Percentiles rank a stretch among this genome's conserved stretches.
phyloP scores from a whole-genome alignment of 495 filamentous ascomycete species.

The Lasiosphaeria ovina region DNA sequence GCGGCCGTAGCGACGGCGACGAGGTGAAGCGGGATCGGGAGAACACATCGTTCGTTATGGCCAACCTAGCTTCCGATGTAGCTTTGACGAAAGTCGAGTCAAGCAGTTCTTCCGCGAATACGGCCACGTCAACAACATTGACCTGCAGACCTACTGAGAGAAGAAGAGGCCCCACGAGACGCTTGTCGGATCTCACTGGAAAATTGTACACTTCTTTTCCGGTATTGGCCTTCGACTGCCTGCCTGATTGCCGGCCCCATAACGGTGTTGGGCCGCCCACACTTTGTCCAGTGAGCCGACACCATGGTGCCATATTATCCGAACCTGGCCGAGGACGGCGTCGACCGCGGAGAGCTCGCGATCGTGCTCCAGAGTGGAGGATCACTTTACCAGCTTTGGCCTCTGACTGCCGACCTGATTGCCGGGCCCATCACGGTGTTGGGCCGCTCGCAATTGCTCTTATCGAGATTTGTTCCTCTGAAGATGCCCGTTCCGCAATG shows the following conservation, averaged over 20 bases:
- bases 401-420: no score
- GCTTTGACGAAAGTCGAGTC: slow-evolving; percentile 61
- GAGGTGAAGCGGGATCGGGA: slow-evolving; percentile 78
- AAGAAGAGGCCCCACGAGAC: slow-evolving; percentile 51
- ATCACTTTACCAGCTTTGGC: no score
- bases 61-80: slow-evolving; percentile 65
- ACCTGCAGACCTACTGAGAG: slow-evolving; percentile 58
- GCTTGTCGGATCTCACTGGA: no score
- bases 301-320: slow-evolving; percentile 96
- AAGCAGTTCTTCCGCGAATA: slow-evolving; percentile 89
- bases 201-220: no score
- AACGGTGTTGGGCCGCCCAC: slow-evolving; percentile 62
- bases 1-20: slow-evolving; percentile 2
- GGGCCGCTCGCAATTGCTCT: slow-evolving; percentile 70
- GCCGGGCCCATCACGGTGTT: no score
- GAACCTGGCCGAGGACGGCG: slow-evolving; percentile 69
- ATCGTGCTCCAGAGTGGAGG: slow-evolving; percentile 63
- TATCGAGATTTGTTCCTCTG: slow-evolving; percentile 78
- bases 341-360: slow-evolving; percentile 72
- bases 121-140: slow-evolving; percentile 75
- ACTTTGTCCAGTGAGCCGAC: slow-evolving; percentile 86
- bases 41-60: slow-evolving; percentile 78
- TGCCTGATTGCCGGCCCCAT: slow-evolving; percentile 76
- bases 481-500: slow-evolving; percentile 78
- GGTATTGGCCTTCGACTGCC: no score